Evolutionary conservation across 2,329 filamentous ascomycete genomes (phyloP).

Genomic region (Fulvia fulva): DNA sequence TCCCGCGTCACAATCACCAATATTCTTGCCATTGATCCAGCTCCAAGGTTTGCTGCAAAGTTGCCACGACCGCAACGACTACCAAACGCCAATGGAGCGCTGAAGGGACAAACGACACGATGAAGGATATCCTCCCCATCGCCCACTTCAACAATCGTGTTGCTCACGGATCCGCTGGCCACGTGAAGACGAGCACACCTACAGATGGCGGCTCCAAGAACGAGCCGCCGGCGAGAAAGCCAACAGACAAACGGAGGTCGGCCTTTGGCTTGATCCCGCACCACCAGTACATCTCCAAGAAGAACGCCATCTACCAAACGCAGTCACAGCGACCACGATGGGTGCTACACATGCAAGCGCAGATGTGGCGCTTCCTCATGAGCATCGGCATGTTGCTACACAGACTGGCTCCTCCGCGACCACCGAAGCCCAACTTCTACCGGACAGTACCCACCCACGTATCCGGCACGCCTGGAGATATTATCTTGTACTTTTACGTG

Average conservation of each 20-base stretch:
- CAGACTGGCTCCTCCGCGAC: constrained; percentile 56
- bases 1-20: not conserved
- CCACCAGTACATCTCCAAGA: constrained; percentile 10
- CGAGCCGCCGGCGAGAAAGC: not conserved
- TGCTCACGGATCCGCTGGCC: not conserved
- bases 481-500: constrained; percentile 59
- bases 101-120: not conserved
- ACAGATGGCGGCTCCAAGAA: not conserved
- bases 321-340: constrained; percentile 46
- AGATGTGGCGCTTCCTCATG: constrained; percentile 65
- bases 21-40: not conserved
- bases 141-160: constrained; percentile 1
- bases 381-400: constrained; percentile 66
- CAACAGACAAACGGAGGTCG: not conserved
- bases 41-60: not conserved
- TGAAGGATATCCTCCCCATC: constrained; percentile 1
- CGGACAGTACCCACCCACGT: constrained; percentile 51
- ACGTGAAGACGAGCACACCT: not conserved
- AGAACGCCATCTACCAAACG: constrained; percentile 15
- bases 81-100: not conserved
- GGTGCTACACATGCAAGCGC: constrained; percentile 60
- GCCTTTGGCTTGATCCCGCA: constrained; percentile 9
- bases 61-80: not conserved
- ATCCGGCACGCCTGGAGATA: constrained; percentile 43
- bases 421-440: constrained; percentile 58